Percentiles rank a stretch among this genome's conserved stretches.
Conservation (phyloP, 768 basidiomycete species). For the Collybia nuda region DNA sequence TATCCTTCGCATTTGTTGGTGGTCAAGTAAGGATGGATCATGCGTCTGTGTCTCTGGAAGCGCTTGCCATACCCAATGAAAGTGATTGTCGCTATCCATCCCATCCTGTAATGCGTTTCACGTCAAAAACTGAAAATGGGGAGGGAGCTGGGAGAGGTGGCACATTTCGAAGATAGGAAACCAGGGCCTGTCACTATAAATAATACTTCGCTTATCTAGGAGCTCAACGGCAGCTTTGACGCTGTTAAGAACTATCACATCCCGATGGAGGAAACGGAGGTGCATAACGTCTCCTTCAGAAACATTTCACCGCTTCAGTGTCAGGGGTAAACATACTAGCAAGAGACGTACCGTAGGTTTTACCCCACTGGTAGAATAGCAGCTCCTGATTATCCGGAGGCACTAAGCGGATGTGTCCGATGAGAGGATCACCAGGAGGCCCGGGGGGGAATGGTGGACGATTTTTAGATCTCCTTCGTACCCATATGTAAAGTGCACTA, state of each 20-base stretch:
- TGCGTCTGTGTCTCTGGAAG: slow-evolving; percentile 5
- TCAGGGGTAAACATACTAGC: background rate
- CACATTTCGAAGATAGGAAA: slow-evolving; percentile 19
- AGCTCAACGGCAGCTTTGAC: slow-evolving; percentile 35
- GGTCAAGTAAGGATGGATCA: slow-evolving; percentile 1
- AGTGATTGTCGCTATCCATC: background rate
- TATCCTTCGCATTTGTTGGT: background rate
- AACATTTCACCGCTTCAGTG: background rate
- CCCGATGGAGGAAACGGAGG: slow-evolving; percentile 14
- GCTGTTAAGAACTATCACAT: slow-evolving; percentile 31
- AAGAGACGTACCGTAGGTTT: slow-evolving; percentile 3
- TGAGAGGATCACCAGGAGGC: slow-evolving; percentile 6
- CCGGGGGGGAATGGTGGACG: slow-evolving; percentile 7
- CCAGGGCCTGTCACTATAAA: slow-evolving; percentile 30
- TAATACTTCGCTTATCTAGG: slow-evolving; percentile 37
- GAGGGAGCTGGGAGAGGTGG: too few relatives aligned
- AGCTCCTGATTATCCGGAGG: background rate
- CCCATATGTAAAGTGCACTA: background rate
- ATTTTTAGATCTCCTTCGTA: background rate
- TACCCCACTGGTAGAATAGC: slow-evolving; percentile 6
- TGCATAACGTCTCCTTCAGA: slow-evolving; percentile 13
- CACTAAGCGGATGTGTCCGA: slow-evolving; percentile 6
- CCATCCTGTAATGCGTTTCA: background rate
- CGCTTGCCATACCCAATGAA: slow-evolving; percentile 2
- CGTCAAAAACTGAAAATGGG: too few relatives aligned